Evolutionary conservation across 2,329 filamentous ascomycete species (phyloP).

Genomic region (Amylocarpus encephaloides): DNA sequence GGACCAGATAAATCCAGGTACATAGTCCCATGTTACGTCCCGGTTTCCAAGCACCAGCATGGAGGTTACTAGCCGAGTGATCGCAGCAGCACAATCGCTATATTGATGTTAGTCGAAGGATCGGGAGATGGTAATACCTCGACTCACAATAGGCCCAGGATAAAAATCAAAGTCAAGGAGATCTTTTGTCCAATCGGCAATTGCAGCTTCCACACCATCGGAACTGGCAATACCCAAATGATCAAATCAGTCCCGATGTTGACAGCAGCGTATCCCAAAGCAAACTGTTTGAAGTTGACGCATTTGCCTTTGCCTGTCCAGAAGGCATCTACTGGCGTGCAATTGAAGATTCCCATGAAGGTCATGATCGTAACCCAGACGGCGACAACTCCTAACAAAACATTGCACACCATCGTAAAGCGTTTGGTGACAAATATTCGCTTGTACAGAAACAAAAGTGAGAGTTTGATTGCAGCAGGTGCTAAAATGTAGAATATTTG

Average conservation of each 20-base stretch:
- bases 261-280: background rate
- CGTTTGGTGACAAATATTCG: background rate
- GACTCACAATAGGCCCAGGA: background rate
- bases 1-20: background rate
- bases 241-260: conserved; percentile 3
- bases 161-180: background rate
- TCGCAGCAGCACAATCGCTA: background rate
- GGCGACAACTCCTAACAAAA: background rate
- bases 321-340: background rate
- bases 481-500: background rate
- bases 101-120: background rate
- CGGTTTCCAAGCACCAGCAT: background rate
- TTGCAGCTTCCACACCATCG: conserved; percentile 32
- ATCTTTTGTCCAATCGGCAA: conserved; percentile 12
- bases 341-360: background rate
- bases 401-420: background rate
- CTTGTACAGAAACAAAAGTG: background rate
- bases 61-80: background rate
- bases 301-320: background rate
- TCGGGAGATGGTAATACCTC: background rate
- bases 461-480: background rate
- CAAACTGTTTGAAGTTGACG: background rate
- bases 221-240: conserved; percentile 32
- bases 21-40: background rate
- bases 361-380: background rate